Conservation (phyloP, 2,329 filamentous ascomycete species). For the Claviceps digitariae region DNA sequence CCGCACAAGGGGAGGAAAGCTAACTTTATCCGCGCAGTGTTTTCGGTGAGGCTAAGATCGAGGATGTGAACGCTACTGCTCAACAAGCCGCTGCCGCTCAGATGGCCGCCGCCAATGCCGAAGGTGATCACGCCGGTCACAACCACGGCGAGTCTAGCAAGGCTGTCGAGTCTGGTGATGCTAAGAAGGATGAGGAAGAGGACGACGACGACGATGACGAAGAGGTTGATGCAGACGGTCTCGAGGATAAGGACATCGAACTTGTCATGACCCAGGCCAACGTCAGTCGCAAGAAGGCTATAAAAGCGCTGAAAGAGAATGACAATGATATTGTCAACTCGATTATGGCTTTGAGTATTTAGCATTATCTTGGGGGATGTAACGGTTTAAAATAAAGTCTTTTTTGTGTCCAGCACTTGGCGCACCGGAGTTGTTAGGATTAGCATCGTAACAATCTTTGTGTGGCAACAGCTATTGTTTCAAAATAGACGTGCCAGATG, state of each 20-base stretch:
- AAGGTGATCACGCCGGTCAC: constrained; percentile 58
- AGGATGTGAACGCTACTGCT: constrained; percentile 97
- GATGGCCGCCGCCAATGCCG: constrained; percentile 59
- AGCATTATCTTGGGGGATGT: constrained; percentile 13
- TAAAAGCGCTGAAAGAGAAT: constrained; percentile 98
- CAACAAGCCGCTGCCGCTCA: constrained; percentile 83
- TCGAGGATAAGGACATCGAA: constrained; percentile 99
- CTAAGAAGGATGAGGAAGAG: constrained; percentile 70
- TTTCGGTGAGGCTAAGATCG: constrained; percentile 99
- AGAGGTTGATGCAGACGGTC: constrained; percentile 85
- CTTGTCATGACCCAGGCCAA: constrained; percentile 96
- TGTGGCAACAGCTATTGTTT: constrained; percentile 4
- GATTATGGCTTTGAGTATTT: constrained; percentile 95
- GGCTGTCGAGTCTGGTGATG: constrained; percentile 46
- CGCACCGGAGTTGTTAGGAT: constrained; percentile 12
- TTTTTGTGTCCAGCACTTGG: constrained; percentile 9
- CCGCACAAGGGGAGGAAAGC: background rate
- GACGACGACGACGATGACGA: constrained; percentile 91
- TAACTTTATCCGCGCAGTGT: constrained; percentile 44
- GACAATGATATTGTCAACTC: constrained; percentile 99
- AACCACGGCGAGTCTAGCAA: constrained; percentile 56
- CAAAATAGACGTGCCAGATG: background rate
- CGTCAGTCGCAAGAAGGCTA: constrained; percentile 94
- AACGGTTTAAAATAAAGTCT: constrained; percentile 4
- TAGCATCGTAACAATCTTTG: constrained; percentile 18